phyloP scores from a whole-genome alignment of 306 rosid species.

The Corylus americana region DNA sequence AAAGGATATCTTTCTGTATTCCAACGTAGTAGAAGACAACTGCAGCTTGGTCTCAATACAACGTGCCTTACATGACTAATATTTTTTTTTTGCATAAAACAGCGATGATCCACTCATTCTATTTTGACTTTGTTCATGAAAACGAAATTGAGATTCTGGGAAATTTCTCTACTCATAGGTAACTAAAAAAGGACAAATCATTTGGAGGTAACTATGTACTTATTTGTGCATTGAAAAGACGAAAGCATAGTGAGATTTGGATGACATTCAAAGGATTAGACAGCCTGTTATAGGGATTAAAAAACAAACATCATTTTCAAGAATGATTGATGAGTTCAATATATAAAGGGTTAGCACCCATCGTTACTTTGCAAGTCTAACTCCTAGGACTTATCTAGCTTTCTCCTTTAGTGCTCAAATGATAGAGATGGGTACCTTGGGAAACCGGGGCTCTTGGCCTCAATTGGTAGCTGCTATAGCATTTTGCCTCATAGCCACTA shows the following conservation, averaged over 20 bases:
- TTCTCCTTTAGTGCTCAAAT: neutral
- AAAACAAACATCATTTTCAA: neutral
- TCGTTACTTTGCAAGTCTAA: neutral
- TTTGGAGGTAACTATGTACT: neutral
- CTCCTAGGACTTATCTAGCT: neutral
- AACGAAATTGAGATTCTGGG: neutral
- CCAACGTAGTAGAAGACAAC: too few species aligned
- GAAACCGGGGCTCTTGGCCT: conserved; percentile 15
- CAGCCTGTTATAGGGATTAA: neutral
- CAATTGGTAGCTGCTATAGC: neutral
- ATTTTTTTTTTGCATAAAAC: too few species aligned
- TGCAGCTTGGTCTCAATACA: too few species aligned
- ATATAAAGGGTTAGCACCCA: neutral
- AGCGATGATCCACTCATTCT: neutral
- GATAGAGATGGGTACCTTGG: neutral
- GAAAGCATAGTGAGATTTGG: too few species aligned
- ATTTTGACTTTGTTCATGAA: neutral
- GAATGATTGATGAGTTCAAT: neutral
- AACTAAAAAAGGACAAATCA: neutral
- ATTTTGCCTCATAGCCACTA: conserved; percentile 13
- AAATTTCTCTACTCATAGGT: neutral
- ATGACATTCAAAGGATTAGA: neutral
- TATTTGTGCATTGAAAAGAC: neutral
- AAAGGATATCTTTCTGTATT: too few species aligned
- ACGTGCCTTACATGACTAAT: too few species aligned